Conservation (phyloP, 2,329 filamentous ascomycete genomes). For the Paramyrothecium sp. region DNA sequence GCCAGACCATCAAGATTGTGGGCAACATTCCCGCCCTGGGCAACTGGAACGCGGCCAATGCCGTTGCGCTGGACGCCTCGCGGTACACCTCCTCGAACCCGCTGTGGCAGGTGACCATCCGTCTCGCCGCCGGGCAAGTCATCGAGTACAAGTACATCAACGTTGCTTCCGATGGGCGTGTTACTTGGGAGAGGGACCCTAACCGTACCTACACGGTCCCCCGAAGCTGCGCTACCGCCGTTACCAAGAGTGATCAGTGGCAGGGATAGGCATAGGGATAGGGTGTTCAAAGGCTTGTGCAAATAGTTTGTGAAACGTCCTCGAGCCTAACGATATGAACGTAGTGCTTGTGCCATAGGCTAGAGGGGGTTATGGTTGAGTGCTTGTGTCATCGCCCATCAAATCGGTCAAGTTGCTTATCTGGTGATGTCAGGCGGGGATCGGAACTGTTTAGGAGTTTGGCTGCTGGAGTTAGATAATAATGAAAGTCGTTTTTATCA, state of each 20-base stretch:
- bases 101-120: constrained; percentile 59
- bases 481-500: not conserved
- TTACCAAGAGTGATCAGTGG: constrained; percentile 26
- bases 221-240: constrained; percentile 24
- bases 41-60: constrained; percentile 56
- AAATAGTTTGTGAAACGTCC: too few species aligned
- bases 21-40: constrained; percentile 61
- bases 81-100: constrained; percentile 59
- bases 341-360: too few species aligned
- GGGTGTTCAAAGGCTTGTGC: too few species aligned
- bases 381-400: too few species aligned
- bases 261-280: constrained; percentile 20
- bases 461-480: not conserved
- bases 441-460: too few species aligned
- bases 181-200: constrained; percentile 65
- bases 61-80: constrained; percentile 55
- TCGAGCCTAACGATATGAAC: too few species aligned
- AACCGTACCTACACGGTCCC: constrained; percentile 39
- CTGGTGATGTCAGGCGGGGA: too few species aligned
- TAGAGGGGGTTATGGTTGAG: too few species aligned
- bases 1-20: constrained; percentile 64
- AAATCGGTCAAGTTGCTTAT: too few species aligned
- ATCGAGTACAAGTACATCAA: constrained; percentile 71
- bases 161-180: constrained; percentile 48
- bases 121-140: constrained; percentile 51